These are phyloP conservation scores for Saccharomycopsis javanensis DNA, from an alignment of 805 yeast genomes.

Conservation along the genomic window DNA sequence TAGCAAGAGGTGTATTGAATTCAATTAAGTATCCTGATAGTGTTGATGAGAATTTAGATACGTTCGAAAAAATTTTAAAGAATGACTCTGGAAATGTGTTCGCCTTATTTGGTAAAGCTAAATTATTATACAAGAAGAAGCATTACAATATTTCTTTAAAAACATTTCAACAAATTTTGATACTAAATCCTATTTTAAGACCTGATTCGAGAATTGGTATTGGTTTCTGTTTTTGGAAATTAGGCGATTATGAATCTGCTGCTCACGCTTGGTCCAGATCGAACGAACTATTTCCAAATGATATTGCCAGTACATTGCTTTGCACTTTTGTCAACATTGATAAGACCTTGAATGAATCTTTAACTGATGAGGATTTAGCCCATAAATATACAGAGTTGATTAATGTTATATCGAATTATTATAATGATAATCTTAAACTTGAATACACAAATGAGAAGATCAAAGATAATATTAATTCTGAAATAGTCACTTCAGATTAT, in stretches of 20 bases:
- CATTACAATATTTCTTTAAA: constrained; percentile 68
- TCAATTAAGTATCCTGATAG: constrained; percentile 7
- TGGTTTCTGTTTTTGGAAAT: constrained; percentile 87
- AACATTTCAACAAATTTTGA: constrained; percentile 72
- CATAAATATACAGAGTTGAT: constrained; percentile 51
- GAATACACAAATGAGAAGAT: not conserved
- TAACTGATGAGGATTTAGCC: constrained; percentile 53
- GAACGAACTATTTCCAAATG: constrained; percentile 51
- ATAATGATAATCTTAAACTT: not conserved
- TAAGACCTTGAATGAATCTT: constrained; percentile 44
- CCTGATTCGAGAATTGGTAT: constrained; percentile 95
- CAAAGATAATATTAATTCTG: constrained; percentile 1
- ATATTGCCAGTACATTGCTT: constrained; percentile 52
- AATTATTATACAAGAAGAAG: constrained; percentile 60
- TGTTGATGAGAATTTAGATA: constrained; percentile 9
- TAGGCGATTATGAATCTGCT: constrained; percentile 73
- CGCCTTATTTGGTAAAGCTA: constrained; percentile 80
- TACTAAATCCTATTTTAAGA: constrained; percentile 61
- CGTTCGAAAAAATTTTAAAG: constrained; percentile 25
- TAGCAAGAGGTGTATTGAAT: constrained; percentile 10
- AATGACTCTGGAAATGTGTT: constrained; percentile 52
- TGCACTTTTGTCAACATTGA: constrained; percentile 63
- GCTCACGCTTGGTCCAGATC: constrained; percentile 74
- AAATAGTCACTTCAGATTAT: constrained; percentile 18
- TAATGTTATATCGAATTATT: constrained; percentile 20